Evolutionary conservation across 192 early-diverging fungal species (phyloP).

Genomic region (Rhizoclosmatium sp.): DNA sequence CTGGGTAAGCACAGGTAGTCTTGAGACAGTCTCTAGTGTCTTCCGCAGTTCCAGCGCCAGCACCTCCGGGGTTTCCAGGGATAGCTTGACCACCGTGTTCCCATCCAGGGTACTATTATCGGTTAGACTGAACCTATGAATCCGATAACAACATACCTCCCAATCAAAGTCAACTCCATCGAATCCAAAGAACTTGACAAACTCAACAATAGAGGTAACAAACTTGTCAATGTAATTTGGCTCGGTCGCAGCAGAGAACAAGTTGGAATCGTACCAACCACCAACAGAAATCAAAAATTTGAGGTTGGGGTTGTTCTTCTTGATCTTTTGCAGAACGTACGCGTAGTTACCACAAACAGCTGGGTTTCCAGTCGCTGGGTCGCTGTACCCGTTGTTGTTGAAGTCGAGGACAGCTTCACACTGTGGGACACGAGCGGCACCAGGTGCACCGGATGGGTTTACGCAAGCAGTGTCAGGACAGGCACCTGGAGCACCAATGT

Average conservation of each 20-base stretch:
- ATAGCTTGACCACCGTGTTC: constrained; percentile 44
- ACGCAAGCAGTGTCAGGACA: constrained; percentile 23
- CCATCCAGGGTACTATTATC: constrained; percentile 39
- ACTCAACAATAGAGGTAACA: constrained; percentile 39
- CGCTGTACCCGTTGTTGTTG: background rate
- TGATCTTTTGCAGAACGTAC: constrained; percentile 23
- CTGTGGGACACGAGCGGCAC: background rate
- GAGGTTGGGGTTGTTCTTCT: background rate
- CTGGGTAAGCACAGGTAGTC: constrained; percentile 33
- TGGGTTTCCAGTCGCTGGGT: constrained; percentile 34
- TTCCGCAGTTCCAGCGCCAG: constrained; percentile 33
- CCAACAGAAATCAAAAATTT: constrained; percentile 43
- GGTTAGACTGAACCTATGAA: too few relatives aligned
- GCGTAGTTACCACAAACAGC: constrained; percentile 29
- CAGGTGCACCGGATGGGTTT: constrained; percentile 22
- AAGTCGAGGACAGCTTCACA: constrained; percentile 33
- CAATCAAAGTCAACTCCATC: constrained; percentile 53
- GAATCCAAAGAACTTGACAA: constrained; percentile 41
- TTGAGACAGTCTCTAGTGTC: constrained; percentile 39
- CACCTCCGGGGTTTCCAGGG: constrained; percentile 14
- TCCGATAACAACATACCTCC: constrained; percentile 12
- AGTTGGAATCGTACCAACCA: constrained; percentile 49
- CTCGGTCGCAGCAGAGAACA: constrained; percentile 41
- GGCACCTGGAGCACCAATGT: constrained; percentile 24
- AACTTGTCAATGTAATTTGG: constrained; percentile 38